A percentile compares a stretch with the other conserved stretches of the same genome.
Evolutionary conservation across 208 protist genomes (phyloP).

Genomic region (Eutreptiella sp.): DNA sequence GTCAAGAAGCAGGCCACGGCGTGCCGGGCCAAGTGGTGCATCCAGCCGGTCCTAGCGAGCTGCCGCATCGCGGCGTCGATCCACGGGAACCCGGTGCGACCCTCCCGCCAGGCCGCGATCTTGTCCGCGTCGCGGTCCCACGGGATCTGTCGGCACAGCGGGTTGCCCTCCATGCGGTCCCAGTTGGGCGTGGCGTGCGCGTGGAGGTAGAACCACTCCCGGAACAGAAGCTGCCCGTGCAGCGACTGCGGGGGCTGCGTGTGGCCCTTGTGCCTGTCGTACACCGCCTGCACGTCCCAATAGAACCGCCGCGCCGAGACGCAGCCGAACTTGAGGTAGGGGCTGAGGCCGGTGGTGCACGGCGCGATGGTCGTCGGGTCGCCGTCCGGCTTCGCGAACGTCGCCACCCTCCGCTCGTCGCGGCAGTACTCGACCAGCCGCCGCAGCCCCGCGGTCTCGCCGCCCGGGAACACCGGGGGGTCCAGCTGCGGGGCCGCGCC

Average conservation of each 20-base stretch:
- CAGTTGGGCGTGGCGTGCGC: too few relatives aligned
- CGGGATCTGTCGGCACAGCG: not conserved
- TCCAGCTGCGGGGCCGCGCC: too few relatives aligned
- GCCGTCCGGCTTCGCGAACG: not conserved
- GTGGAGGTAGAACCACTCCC: not conserved
- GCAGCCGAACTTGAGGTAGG: not conserved
- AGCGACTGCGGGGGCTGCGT: not conserved
- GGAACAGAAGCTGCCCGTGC: not conserved
- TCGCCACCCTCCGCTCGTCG: too few relatives aligned
- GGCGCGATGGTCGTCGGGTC: not conserved
- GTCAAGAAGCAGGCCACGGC: conserved; percentile 35
- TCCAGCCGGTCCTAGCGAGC: conserved; percentile 18
- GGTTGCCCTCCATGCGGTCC: not conserved
- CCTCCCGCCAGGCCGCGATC: conserved; percentile 16
- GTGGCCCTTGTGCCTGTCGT: not conserved
- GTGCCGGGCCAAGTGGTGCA: conserved; percentile 33
- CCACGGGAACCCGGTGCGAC: conserved; percentile 16
- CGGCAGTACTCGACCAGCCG: too few relatives aligned
- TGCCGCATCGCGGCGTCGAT: conserved; percentile 29
- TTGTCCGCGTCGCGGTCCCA: not conserved
- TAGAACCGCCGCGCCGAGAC: not conserved
- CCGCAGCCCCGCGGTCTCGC: too few relatives aligned
- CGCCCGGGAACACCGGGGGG: too few relatives aligned
- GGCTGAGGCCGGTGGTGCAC: not conserved
- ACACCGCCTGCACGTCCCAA: not conserved